Base-by-base conservation (phyloP, 345 rosid genomes). In the Reutealis trisperma region DNA sequence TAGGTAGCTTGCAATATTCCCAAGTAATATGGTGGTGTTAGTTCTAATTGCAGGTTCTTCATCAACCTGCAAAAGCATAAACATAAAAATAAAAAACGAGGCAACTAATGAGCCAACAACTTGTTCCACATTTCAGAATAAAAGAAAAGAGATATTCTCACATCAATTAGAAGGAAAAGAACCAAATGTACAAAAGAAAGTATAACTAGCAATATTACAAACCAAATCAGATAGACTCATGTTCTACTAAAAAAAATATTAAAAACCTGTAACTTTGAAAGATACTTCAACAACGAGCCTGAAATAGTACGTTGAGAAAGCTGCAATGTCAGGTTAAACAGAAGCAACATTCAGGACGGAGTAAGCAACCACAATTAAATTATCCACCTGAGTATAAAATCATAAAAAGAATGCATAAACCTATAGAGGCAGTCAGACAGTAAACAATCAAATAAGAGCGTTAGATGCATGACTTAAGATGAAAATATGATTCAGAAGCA, bases 1-100 rank as follows among this genome's bases (percentile, higher is more conserved):
- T 63, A 96, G 84, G 84, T 86, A 70, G 89, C 86, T 91, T 24
- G 97, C 97, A 78, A 96, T 96, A 83, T 96, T 96, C 65, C 99
- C 99, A 1, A 96, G 98, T 79, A 96, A 88, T 81, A 96, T 96
- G 75, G 99, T 96, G 79, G 98, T 94, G 84, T 94, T 96, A 73
- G 99, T 92, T 88, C 97, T 90, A 74, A 96, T 96, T 63, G 98
- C 98, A 70, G 99, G 90, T 82, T 96, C 99, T 85, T 96, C 99
- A 85, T 96, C 99, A 84, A 94, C 97, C 99, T 96, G 82, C 71
- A 65, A 81, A 79, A 72, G 42, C 37, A 81, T 42, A 72, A 81
- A 62, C 70, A 13, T 72, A 41, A 74, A 65, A 79, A 79, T 58
- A 21, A 65, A 67, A 59, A 69, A 66, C 73, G 25, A 63, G 44